Evolutionary conservation across 805 yeast species (phyloP).

Genomic region (Lipomyces mesembrius): DNA sequence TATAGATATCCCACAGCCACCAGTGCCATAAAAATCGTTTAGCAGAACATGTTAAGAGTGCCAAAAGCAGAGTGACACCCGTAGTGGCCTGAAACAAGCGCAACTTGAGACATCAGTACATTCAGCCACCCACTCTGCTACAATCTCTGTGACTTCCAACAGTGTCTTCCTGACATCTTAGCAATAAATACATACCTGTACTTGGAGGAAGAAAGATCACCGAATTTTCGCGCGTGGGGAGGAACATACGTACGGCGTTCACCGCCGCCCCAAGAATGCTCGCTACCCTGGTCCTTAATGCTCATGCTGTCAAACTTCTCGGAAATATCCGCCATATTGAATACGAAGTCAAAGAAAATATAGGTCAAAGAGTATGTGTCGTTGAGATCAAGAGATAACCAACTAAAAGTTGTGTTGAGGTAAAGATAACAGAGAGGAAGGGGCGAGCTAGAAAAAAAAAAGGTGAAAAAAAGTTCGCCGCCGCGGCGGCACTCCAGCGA

Average conservation of each 20-base stretch:
- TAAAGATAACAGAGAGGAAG: slow-evolving; percentile 7
- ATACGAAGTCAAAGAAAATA: slow-evolving; percentile 9
- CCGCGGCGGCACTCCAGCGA: not conserved
- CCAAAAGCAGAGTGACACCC: no score
- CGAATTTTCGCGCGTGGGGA: slow-evolving; percentile 51
- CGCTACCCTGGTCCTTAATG: slow-evolving; percentile 26
- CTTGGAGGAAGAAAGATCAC: slow-evolving; percentile 26
- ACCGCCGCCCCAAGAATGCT: slow-evolving; percentile 10
- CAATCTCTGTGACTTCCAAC: not conserved
- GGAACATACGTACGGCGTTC: slow-evolving; percentile 53
- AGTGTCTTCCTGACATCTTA: not conserved
- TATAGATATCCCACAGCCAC: not conserved
- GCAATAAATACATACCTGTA: slow-evolving; percentile 11
- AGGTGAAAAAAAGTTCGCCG: not conserved
- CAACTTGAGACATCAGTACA: not conserved
- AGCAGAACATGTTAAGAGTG: not conserved
- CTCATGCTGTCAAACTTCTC: slow-evolving; percentile 30
- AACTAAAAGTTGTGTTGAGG: slow-evolving; percentile 9
- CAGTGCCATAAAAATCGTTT: not conserved
- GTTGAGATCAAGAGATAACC: not conserved
- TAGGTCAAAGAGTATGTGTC: not conserved
- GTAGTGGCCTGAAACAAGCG: not conserved
- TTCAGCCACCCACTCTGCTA: not conserved
- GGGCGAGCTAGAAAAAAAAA: not conserved
- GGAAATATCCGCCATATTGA: slow-evolving; percentile 37